Evolutionary conservation across 73 alveolate genomes (phyloP), one percentile per base, ranked within the genome.

Genomic region (Stentor coeruleus): DNA sequence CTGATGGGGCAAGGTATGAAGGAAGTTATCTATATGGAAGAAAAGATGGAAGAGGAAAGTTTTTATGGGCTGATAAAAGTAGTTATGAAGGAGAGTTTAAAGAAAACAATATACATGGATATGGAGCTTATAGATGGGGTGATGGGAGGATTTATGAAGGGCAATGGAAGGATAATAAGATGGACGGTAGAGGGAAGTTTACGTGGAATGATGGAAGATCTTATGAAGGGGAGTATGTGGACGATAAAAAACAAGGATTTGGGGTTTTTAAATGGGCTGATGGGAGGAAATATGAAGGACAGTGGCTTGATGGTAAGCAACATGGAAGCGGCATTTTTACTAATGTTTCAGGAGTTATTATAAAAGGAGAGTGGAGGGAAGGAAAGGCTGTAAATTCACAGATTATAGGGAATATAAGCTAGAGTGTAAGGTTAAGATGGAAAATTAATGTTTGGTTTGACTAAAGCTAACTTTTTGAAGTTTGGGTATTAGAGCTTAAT

Each of bases 161-260:
- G 73, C 87, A 86, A 81, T 91, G 97, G 96, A 86, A 94, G 89
- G 92, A 91, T 89, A 92, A 91, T 82, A 88, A 92, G 74, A 94
- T 91, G 96, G 84, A 94, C 77, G 99, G 99, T 38, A 83, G 87
- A 59, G 99, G 99, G 59, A 93, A 91, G 85, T 93, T 91, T 84
- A 58, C 74, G 58, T 95, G 98, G 99, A 90, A 89, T 41, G 98
- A 95, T 60, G 99, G 99, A 3, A 93, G 96, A 58, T 83, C 87
- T 87, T 95, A 95, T 76, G 93, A 87, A 74, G 99, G 99, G 0
- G 92, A 74, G 80, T 87, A 76, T 87, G 86, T 79, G 40, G 84
- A 87, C 59, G 93, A 87, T 83, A 83, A 76, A 87, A 87, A 66
- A 83, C 84, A 87, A 40, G 93, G 93, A 74, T 87, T 87, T 87